These are phyloP conservation scores for Pseudogymnoascus sp. DNA, from an alignment of 2,329 filamentous ascomycete genomes.

Conservation along the genomic window DNA sequence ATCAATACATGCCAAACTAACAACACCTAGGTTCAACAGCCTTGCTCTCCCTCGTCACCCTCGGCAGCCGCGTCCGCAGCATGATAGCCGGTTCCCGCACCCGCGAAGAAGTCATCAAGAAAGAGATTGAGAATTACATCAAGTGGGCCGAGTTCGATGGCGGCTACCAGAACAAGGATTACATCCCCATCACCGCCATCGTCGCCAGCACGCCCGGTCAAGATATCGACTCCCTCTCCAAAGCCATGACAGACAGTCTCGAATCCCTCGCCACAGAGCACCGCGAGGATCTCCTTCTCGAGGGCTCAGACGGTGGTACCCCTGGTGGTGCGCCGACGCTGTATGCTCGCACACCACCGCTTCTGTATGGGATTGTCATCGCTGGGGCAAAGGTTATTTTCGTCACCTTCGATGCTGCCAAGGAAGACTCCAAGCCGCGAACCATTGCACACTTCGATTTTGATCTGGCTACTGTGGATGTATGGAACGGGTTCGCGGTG, in stretches of 20 bases:
- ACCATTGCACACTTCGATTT: constrained; percentile 27
- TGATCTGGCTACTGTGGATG: constrained; percentile 22
- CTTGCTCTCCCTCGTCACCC: constrained; percentile 22
- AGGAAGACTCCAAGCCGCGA: constrained; percentile 20
- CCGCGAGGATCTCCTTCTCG: constrained; percentile 18
- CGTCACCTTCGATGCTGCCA: constrained; percentile 25
- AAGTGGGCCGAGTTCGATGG: constrained; percentile 30
- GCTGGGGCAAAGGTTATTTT: constrained; percentile 23
- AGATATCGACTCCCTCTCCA: constrained; percentile 16
- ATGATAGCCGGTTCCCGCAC: constrained; percentile 12
- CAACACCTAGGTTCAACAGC: constrained; percentile 20
- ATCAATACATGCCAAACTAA: constrained; percentile 10
- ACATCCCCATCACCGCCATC: constrained; percentile 25
- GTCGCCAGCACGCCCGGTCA: constrained; percentile 18
- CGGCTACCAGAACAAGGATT: constrained; percentile 22
- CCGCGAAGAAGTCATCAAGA: constrained; percentile 23
- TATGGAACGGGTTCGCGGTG: constrained; percentile 30
- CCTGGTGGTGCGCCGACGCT: constrained; percentile 18
- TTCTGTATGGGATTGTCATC: constrained; percentile 30
- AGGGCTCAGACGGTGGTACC: not conserved
- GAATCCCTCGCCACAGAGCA: constrained; percentile 23
- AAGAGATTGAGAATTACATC: constrained; percentile 26
- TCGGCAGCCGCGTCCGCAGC: constrained; percentile 23
- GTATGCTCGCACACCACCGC: constrained; percentile 22
- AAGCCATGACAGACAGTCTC: constrained; percentile 23